Evolutionary conservation across 768 basidiomycete species (phyloP).

Genomic region (Xerocomus brunneocitrinus): DNA sequence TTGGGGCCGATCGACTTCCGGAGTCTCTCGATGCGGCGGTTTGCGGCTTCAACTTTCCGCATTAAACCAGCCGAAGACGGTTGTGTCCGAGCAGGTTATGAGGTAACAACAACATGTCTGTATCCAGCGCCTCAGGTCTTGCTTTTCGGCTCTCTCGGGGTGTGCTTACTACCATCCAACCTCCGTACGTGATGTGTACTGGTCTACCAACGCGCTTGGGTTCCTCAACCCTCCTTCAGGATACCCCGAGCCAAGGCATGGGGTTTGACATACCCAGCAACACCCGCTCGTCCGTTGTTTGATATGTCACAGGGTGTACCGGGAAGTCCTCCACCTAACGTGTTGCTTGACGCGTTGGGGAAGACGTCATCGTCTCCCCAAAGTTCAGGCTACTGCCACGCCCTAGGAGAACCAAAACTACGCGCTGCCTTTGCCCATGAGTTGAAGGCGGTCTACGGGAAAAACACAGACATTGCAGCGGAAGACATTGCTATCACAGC

Average conservation of each 20-base stretch:
- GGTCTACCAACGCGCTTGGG: neutral
- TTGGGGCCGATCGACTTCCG: too few species aligned
- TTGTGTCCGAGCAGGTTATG: too few species aligned
- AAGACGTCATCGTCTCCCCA: conserved; percentile 38
- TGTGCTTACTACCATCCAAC: conserved; percentile 41
- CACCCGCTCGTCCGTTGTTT: conserved; percentile 47
- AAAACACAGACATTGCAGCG: conserved; percentile 40
- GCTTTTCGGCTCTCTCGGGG: conserved; percentile 38
- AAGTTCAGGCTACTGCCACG: conserved; percentile 54
- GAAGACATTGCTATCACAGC: conserved; percentile 66
- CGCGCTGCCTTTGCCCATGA: conserved; percentile 53
- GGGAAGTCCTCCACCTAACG: conserved; percentile 53
- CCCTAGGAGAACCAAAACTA: conserved; percentile 52
- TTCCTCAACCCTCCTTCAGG: conserved; percentile 26
- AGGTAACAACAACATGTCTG: conserved; percentile 1
- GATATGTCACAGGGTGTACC: conserved; percentile 77
- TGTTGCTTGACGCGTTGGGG: conserved; percentile 47
- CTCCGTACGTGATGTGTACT: conserved; percentile 36
- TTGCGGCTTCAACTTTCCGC: too few species aligned
- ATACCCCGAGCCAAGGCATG: conserved; percentile 58
- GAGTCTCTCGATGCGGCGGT: too few species aligned
- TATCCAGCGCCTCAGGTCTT: conserved; percentile 2
- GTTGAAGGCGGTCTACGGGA: conserved; percentile 57
- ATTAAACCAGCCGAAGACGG: too few species aligned
- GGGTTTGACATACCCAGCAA: conserved; percentile 42